Percentiles rank a stretch among this genome's conserved stretches.
Evolutionary conservation across 345 rosid genomes (phyloP).

Genomic region (Cardamine occulta): DNA sequence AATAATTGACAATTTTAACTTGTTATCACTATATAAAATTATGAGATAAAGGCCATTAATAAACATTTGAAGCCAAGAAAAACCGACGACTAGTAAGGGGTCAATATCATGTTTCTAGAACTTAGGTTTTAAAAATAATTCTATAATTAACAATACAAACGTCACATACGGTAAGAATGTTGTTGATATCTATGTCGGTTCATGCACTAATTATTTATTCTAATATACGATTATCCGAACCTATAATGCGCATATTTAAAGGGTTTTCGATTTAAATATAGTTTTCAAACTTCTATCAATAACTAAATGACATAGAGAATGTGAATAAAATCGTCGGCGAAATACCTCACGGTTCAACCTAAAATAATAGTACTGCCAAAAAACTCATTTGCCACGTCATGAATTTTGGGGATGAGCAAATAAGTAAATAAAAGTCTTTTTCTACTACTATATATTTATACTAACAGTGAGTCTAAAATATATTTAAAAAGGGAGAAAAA

Average conservation of each 20-base stretch:
- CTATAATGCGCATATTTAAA: slow-evolving; percentile 15
- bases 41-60: slow-evolving; percentile 15
- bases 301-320: slow-evolving; percentile 14
- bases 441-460: not conserved
- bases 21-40: not conserved
- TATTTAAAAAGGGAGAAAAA: not conserved
- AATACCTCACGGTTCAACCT: slow-evolving; percentile 20
- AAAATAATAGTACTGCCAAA: slow-evolving; percentile 8
- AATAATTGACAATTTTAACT: not conserved
- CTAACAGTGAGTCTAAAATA: not conserved
- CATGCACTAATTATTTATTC: slow-evolving; percentile 38
- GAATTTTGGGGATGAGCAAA: slow-evolving; percentile 22
- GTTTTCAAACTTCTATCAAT: slow-evolving; percentile 2
- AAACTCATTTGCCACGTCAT: not conserved
- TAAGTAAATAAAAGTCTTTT: not conserved
- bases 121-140: not conserved
- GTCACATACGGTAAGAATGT: slow-evolving; percentile 40
- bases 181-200: slow-evolving; percentile 35
- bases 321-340: slow-evolving; percentile 32
- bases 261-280: not conserved
- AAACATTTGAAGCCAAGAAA: slow-evolving; percentile 9
- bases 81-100: slow-evolving; percentile 17
- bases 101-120: slow-evolving; percentile 36
- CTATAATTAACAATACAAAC: slow-evolving; percentile 18
- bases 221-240: slow-evolving; percentile 13